Percentiles rank a stretch among this genome's conserved stretches.
Evolutionary conservation across 371 early-diverging fungal species (phyloP).

Genomic region (Actinomortierella wolfii): DNA sequence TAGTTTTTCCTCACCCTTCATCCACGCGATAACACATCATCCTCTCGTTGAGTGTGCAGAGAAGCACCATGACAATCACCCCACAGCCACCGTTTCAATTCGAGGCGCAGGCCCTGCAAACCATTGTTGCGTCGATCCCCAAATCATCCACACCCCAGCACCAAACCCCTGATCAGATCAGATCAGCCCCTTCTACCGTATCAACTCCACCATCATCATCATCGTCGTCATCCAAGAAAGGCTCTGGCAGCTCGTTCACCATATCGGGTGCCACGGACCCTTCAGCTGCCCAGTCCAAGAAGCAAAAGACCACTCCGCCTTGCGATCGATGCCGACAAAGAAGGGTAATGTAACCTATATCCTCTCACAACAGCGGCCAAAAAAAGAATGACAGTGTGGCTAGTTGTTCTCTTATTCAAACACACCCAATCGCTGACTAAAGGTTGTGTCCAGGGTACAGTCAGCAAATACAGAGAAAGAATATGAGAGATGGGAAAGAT

Average conservation of each 20-base stretch:
- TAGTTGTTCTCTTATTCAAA: not conserved
- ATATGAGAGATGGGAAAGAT: no score
- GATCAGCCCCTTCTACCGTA: conserved; percentile 1
- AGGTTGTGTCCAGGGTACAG: no score
- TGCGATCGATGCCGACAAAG: conserved; percentile 46
- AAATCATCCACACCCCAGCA: conserved; percentile 12
- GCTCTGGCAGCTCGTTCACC: no score
- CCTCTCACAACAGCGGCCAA: no score
- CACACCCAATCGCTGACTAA: no score
- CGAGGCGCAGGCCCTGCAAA: conserved; percentile 18
- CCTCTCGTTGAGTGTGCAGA: not conserved
- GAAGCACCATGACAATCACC: conserved; percentile 22
- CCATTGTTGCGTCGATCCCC: conserved; percentile 6
- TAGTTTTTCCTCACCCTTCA: not conserved
- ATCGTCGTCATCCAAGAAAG: no score
- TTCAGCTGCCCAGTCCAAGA: conserved; percentile 17
- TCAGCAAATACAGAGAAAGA: no score
- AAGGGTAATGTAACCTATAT: conserved; percentile 38
- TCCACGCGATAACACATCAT: not conserved
- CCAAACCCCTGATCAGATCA: conserved; percentile 3
- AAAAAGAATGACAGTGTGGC: not conserved
- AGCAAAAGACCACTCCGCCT: conserved; percentile 42
- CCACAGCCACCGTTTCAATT: conserved; percentile 32
- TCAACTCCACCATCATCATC: conserved; percentile 1
- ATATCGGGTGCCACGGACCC: no score